Percentiles rank a stretch among this genome's conserved stretches.
Conservation (phyloP, 805 yeast species). For the Suhomyces emberorum region DNA sequence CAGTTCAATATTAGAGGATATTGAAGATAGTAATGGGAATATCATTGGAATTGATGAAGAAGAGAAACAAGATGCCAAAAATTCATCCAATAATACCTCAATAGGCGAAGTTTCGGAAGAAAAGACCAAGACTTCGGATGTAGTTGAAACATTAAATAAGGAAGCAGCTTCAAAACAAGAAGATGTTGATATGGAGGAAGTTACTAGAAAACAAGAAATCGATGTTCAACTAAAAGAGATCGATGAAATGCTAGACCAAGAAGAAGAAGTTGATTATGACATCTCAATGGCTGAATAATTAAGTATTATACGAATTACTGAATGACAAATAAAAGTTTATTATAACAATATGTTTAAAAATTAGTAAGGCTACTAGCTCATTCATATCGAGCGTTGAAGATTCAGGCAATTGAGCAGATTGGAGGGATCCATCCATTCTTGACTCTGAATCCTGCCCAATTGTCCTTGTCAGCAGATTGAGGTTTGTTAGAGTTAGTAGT, state of each 20-base stretch:
- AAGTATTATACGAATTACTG: too few species aligned
- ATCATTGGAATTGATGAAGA: conserved; percentile 12
- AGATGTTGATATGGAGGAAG: conserved; percentile 1
- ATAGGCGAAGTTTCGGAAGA: background rate
- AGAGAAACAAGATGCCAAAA: conserved; percentile 2
- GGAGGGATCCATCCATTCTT: background rate
- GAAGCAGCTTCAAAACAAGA: background rate
- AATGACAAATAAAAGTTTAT: too few species aligned
- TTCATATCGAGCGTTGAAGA: too few species aligned
- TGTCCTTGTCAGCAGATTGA: background rate
- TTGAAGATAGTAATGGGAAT: conserved; percentile 17
- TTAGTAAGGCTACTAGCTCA: too few species aligned
- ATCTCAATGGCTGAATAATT: conserved; percentile 18
- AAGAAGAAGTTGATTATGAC: conserved; percentile 37
- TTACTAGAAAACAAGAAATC: conserved; percentile 6
- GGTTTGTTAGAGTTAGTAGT: background rate
- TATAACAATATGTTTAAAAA: too few species aligned
- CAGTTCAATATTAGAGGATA: conserved; percentile 6
- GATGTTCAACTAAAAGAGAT: conserved; percentile 25
- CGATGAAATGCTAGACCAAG: conserved; percentile 36
- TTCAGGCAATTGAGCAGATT: background rate
- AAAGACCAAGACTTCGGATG: background rate
- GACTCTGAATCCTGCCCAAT: background rate
- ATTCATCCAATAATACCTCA: background rate
- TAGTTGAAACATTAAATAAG: conserved; percentile 4